Conservation (phyloP, 345 rosid species). For the Linum usitatissimum region DNA sequence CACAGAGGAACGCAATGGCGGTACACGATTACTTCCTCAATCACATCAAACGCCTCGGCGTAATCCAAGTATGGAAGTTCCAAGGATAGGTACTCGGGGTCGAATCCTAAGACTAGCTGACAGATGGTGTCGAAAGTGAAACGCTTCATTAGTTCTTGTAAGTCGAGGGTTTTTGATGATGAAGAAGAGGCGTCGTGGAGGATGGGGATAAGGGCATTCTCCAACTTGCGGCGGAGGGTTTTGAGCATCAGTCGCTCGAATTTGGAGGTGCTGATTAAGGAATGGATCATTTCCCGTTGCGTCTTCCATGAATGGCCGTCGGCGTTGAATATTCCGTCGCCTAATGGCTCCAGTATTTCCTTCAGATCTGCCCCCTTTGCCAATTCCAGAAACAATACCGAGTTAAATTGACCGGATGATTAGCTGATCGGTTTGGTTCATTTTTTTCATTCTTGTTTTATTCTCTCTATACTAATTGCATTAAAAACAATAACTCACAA, state of each 20-base stretch:
- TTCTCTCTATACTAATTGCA: too few species aligned
- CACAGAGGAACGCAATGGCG: constrained; percentile 8
- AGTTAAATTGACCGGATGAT: too few species aligned
- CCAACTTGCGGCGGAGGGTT: constrained; percentile 2
- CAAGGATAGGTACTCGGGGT: constrained; percentile 10
- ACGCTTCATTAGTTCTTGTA: constrained; percentile 17
- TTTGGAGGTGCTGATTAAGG: neutral
- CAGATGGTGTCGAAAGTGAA: constrained; percentile 17
- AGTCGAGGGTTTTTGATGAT: neutral
- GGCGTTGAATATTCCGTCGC: constrained; percentile 18
- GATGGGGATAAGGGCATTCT: constrained; percentile 8
- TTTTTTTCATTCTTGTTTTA: too few species aligned
- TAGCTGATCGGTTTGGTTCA: too few species aligned
- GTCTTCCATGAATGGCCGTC: constrained; percentile 14
- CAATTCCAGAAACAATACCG: too few species aligned
- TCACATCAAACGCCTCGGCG: constrained; percentile 13
- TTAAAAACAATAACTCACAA: too few species aligned
- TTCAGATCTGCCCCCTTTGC: constrained; percentile 11
- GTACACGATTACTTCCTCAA: constrained; percentile 11
- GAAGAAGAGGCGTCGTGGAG: constrained; percentile 7
- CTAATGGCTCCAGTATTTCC: constrained; percentile 13
- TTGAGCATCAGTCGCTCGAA: constrained; percentile 8
- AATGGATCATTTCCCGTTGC: constrained; percentile 8
- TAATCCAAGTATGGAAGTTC: constrained; percentile 5
- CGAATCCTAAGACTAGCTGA: neutral